Conservation (phyloP, 768 basidiomycete genomes). For the Boletus tomentosulus region DNA sequence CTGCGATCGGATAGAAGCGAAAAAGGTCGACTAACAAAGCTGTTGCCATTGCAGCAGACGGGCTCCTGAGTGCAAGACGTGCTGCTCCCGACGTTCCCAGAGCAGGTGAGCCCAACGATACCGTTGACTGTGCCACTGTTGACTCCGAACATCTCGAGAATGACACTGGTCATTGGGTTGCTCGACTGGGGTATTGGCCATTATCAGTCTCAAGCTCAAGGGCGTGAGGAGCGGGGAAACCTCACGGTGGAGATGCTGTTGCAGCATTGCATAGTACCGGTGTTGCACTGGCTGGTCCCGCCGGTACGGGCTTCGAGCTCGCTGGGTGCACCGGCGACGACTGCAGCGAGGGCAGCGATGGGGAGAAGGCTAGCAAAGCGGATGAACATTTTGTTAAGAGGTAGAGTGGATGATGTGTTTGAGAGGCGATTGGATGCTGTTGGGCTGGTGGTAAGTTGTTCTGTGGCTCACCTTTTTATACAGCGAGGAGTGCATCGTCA, state of each 20-base stretch:
- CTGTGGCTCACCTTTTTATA: neutral
- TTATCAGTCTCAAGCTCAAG: neutral
- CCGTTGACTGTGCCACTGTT: slow-evolving; percentile 1
- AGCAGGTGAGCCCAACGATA: slow-evolving; percentile 1
- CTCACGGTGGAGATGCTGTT: neutral
- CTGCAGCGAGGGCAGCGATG: slow-evolving; percentile 8
- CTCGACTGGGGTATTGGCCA: neutral
- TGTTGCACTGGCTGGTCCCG: slow-evolving; percentile 5
- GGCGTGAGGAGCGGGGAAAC: neutral
- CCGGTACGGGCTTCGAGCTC: neutral
- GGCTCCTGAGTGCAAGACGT: slow-evolving; percentile 1
- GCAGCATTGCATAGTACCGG: slow-evolving; percentile 11
- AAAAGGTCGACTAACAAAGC: neutral
- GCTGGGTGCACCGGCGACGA: neutral
- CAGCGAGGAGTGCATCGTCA: neutral
- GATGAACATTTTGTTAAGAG: neutral
- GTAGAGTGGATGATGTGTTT: neutral
- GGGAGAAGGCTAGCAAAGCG: slow-evolving; percentile 6
- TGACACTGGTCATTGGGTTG: neutral
- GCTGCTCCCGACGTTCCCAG: neutral
- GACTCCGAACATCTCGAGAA: slow-evolving; percentile 1
- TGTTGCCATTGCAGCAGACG: slow-evolving; percentile 10
- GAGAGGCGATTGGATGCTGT: too few relatives aligned
- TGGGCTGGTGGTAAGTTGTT: neutral
- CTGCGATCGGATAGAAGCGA: neutral